Base-by-base conservation (phyloP, 352 stramenopile genomes). In the Phytophthora pseudosyringae region DNA sequence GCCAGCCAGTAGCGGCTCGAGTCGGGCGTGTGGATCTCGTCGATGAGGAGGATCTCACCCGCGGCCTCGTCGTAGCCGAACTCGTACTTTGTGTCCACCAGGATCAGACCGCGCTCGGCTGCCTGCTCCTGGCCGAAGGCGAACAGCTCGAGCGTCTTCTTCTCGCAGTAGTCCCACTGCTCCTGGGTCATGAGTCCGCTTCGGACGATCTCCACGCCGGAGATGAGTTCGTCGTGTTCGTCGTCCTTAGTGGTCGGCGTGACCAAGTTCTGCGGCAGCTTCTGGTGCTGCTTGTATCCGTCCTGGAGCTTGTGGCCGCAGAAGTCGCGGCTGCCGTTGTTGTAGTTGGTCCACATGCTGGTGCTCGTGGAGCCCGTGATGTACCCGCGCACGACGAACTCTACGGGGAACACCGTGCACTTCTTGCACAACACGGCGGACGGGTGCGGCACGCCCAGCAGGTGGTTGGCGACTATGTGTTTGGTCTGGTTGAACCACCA, bases 291-390 rank as follows among this genome's bases (percentile, higher is more conserved):
- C 18, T 80, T 73, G 75, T 98, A 97, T 21, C 97, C 97, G 29
- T 98, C 94, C 12, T 78, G 82, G 26, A 99, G 86, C 49, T 80
- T 73, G 78, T 99, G 90, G 45, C 98, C 98, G 78, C 98, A 99
- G 77, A 99, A 99, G 36, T 97, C 88, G 45, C 97, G 88, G 40
- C 94, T 67, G 28, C 97, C 97, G 56, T 97, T 95, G 60, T 91
- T 86, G 83, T 99, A 99, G 82, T 99, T 98, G 46, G 98, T 99
- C 97, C 97, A 99, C 80, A 99, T 98, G 28, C 96, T 99, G 38
- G 98, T 99, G 43, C 86, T 97, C 1, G 98, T 99, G 4, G 94
- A 99, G 52, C 98, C 98, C 10, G 96, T 99, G 52, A 97, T 88
- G 98, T 99, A 84, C 38, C 92, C 96, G 64, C 98, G 90, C 44